Evolutionary conservation across 2,329 filamentous ascomycete genomes (phyloP).

Genomic region (Monilinia aucupariae): DNA sequence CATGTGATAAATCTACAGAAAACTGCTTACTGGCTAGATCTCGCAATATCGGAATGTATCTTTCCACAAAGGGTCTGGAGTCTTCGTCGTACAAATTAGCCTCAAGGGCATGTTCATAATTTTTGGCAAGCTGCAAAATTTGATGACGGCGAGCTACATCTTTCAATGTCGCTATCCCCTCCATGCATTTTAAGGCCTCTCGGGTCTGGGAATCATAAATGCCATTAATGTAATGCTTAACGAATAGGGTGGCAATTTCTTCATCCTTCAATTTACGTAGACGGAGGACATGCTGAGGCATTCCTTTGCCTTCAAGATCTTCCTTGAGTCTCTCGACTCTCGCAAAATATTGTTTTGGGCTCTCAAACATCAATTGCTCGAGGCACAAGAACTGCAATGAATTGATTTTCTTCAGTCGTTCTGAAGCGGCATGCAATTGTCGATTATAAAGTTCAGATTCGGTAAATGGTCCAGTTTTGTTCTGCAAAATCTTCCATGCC

Average conservation of each 20-base stretch:
- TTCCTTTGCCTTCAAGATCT: conserved; percentile 33
- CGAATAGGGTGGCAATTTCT: conserved; percentile 32
- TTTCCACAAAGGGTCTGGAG: conserved; percentile 38
- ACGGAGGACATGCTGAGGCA: conserved; percentile 7
- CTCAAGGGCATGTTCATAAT: conserved; percentile 50
- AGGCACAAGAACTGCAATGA: conserved; percentile 50
- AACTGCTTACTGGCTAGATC: conserved; percentile 33
- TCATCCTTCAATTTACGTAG: conserved; percentile 13
- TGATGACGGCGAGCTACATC: conserved; percentile 42
- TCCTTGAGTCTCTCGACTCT: conserved; percentile 41
- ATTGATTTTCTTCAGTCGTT: conserved; percentile 47
- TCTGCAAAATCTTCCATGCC: conserved; percentile 41
- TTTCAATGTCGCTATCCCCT: conserved; percentile 35
- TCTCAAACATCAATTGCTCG: conserved; percentile 50
- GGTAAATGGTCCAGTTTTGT: conserved; percentile 35
- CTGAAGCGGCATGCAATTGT: conserved; percentile 45
- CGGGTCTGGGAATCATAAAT: conserved; percentile 45
- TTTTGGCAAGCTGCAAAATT: conserved; percentile 49
- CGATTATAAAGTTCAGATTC: conserved; percentile 49
- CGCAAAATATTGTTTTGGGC: conserved; percentile 45
- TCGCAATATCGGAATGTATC: conserved; percentile 49
- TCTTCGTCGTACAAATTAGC: conserved; percentile 43
- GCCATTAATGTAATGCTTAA: conserved; percentile 48
- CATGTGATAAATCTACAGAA: conserved; percentile 12
- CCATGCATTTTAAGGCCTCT: conserved; percentile 35